These are phyloP conservation scores for Aspergillus latus DNA, from an alignment of 2,329 filamentous ascomycete species.

Conservation along the genomic window DNA sequence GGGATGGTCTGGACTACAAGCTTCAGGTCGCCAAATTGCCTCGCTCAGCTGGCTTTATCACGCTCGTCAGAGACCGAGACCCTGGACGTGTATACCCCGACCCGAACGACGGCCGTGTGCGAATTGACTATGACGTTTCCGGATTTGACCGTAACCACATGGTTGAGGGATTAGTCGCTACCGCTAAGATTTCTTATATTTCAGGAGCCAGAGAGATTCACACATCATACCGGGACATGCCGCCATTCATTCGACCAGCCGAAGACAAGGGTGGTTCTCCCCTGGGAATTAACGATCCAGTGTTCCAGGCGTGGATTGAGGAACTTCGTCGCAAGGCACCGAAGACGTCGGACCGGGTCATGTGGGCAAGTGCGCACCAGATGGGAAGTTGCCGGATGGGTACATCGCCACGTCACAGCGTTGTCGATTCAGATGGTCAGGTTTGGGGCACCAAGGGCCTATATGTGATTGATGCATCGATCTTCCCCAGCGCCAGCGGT, in stretches of 20 bases:
- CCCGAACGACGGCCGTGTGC: constrained; percentile 61
- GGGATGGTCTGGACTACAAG: constrained; percentile 69
- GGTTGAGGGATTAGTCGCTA: constrained; percentile 68
- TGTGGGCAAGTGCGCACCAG: constrained; percentile 51
- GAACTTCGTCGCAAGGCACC: constrained; percentile 49
- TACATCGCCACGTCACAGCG: constrained; percentile 39
- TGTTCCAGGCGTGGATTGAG: constrained; percentile 57
- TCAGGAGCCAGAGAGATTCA: constrained; percentile 79
- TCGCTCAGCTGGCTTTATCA: constrained; percentile 70
- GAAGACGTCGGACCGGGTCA: constrained; percentile 45
- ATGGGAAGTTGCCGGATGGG: constrained; percentile 55
- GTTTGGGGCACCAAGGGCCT: constrained; percentile 50
- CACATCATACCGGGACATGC: constrained; percentile 60
- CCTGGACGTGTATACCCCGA: constrained; percentile 73
- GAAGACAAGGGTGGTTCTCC: constrained; percentile 26
- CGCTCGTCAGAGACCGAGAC: constrained; percentile 73
- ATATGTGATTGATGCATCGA: constrained; percentile 51
- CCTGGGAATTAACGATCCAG: constrained; percentile 53
- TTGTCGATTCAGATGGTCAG: constrained; percentile 47
- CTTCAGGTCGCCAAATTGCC: constrained; percentile 66
- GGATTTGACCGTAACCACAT: constrained; percentile 70
- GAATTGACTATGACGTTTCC: constrained; percentile 70
- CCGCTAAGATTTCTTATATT: constrained; percentile 75
- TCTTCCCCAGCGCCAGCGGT: constrained; percentile 53
- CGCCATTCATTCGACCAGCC: constrained; percentile 59